A percentile compares a stretch with the other conserved stretches of the same genome.
Conservation (phyloP, 768 basidiomycete genomes). For the Macrolepiota fuliginosa region DNA sequence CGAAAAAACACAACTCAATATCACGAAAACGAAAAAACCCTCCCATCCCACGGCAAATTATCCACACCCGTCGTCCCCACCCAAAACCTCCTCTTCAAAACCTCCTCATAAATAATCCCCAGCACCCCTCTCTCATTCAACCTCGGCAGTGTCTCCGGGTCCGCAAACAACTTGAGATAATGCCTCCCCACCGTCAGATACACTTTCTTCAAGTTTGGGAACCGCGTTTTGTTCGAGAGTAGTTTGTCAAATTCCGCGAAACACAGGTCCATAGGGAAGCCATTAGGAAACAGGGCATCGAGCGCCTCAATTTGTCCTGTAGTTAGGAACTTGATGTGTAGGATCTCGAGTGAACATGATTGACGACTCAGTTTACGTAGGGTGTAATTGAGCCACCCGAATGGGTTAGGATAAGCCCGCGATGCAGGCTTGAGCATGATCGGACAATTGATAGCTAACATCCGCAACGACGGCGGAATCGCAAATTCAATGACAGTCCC, state of each 20-base stretch:
- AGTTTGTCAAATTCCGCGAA: conserved; percentile 8
- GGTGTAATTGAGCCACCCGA: conserved; percentile 7
- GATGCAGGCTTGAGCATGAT: conserved; percentile 11
- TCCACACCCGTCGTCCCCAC: neutral
- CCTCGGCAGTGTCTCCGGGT: conserved; percentile 3
- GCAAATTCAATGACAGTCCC: conserved; percentile 5
- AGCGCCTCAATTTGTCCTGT: conserved; percentile 8
- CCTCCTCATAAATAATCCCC: conserved; percentile 7
- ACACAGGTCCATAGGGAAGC: conserved; percentile 8
- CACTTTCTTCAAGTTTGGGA: conserved; percentile 5
- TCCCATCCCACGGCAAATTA: conserved; percentile 8
- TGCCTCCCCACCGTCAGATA: conserved; percentile 11
- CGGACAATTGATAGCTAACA: conserved; percentile 12
- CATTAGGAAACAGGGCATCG: conserved; percentile 9
- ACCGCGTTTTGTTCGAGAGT: conserved; percentile 1
- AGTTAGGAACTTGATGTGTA: conserved; percentile 10
- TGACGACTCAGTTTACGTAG: conserved; percentile 2
- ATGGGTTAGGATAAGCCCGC: neutral
- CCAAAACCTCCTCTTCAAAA: conserved; percentile 4
- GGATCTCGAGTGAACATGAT: conserved; percentile 1
- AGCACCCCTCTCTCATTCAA: conserved; percentile 9
- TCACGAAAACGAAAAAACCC: neutral
- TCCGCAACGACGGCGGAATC: conserved; percentile 1
- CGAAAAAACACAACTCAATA: neutral
- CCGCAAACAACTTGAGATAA: conserved; percentile 4